Evolutionary conservation across 73 alveolate genomes (phyloP).

Genomic region (Tetrahymena elliotti): DNA sequence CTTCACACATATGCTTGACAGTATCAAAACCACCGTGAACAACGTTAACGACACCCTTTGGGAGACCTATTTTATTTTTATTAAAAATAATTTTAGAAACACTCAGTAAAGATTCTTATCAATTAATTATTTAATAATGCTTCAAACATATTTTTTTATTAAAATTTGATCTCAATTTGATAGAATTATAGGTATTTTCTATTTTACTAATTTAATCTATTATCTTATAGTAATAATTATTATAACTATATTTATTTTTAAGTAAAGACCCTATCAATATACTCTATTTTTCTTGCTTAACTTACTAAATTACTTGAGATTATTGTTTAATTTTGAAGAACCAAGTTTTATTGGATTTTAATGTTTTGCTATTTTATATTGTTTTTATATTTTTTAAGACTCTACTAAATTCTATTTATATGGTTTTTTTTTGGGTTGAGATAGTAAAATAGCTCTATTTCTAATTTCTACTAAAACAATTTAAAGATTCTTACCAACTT

Average conservation of each 20-base stretch:
- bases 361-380: background rate
- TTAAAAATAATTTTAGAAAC: background rate
- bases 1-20: conserved; percentile 75
- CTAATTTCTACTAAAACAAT: no score
- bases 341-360: background rate
- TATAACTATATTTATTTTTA: no score
- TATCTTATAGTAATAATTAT: no score
- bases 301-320: background rate
- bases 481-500: background rate
- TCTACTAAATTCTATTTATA: background rate
- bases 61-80: conserved; percentile 52
- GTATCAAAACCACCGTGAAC: conserved; percentile 91
- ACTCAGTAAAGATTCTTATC: no score
- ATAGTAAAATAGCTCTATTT: no score
- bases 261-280: no score
- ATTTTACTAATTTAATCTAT: no score
- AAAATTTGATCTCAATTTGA: no score
- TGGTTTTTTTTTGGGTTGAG: background rate
- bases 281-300: no score
- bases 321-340: background rate
- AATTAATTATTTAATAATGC: no score
- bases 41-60: conserved; percentile 77
- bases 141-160: no score
- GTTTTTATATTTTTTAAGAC: background rate
- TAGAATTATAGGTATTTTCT: no score